Base-by-base conservation (phyloP, 1,284 basidiomycete genomes). In the Cutaneotrichosporon mucoides region DNA sequence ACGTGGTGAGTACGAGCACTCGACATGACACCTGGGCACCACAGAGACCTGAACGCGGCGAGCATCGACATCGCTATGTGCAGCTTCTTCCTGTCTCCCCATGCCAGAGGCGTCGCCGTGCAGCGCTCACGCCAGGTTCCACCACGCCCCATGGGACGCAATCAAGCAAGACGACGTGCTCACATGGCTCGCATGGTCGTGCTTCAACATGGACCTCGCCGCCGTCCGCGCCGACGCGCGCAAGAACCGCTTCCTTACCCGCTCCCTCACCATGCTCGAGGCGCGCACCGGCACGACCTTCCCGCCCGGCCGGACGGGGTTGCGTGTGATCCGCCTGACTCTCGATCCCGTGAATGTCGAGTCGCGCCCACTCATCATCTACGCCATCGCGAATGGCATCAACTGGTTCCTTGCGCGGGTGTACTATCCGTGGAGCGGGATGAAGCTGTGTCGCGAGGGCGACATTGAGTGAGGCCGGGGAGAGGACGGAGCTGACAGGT, bases 181-280 rank as follows among this genome's bases (percentile, higher is more conserved):
- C 46, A 80, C 84, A 58, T 95, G 91, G 89, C 78, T 95, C 34
- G 86, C 90, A 59, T 95, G 92, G 92, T 83, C 85, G 11, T 86
- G 89, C 66, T 93, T 87, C 76, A 87, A 87, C 65, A 79, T 83
- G 3, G 79, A 84, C 24, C 80, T 89, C 46, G 68, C 70, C 5
- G 62, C 62, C 10, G 68, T 66, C 2, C 51, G 76, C 16, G 69
- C 86, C 9, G 76, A 85, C 3, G 69, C 79, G 4, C 65, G 79
- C 5, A 82, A 84, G 57, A 79, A 77, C 41, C 73, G 75, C 9
- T 81, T 84, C 43, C 69, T 93, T 13, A 81, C 86, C 36, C 81
- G 85, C 47, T 83, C 85, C 2, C 67, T 88, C 9, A 80, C 81
- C 36, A 76, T 88, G 57, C 73, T 93, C 37, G 85, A 92, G 78